Evolutionary conservation across 108 stramenopile species (phyloP).

Genomic region (Cyclotella cryptica): DNA sequence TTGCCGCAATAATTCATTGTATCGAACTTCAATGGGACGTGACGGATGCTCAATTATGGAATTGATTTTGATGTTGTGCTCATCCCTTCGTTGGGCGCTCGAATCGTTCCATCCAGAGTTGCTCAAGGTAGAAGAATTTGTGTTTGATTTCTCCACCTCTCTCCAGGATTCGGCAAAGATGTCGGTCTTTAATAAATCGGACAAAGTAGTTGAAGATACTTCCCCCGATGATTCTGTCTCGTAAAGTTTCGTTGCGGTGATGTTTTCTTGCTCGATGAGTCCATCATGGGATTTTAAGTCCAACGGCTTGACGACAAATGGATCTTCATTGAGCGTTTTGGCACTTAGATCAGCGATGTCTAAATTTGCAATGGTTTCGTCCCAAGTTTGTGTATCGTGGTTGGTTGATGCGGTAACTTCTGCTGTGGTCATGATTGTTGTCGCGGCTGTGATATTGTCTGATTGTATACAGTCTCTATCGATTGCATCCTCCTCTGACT

Average conservation of each 20-base stretch:
- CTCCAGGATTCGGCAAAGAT: not conserved
- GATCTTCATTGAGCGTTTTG: too few relatives aligned
- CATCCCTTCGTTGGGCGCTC: not conserved
- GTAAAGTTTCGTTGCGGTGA: not conserved
- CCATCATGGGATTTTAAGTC: too few relatives aligned
- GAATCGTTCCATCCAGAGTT: not conserved
- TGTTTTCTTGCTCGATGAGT: not conserved
- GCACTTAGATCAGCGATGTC: too few relatives aligned
- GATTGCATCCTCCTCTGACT: too few relatives aligned
- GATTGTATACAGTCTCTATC: too few relatives aligned
- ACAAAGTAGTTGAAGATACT: not conserved
- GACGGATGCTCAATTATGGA: not conserved
- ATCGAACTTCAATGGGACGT: not conserved
- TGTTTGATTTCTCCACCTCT: not conserved
- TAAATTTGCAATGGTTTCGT: too few relatives aligned
- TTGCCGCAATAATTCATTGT: conserved; percentile 6
- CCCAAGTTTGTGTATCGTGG: too few relatives aligned
- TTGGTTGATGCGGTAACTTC: too few relatives aligned
- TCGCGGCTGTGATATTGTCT: too few relatives aligned
- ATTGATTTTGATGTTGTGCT: not conserved
- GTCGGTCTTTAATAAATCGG: not conserved
- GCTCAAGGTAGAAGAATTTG: not conserved
- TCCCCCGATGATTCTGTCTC: not conserved
- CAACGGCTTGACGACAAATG: too few relatives aligned
- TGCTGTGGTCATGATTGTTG: too few relatives aligned